Conservation (phyloP, 306 rosid genomes). For the Mimosa pudica region DNA sequence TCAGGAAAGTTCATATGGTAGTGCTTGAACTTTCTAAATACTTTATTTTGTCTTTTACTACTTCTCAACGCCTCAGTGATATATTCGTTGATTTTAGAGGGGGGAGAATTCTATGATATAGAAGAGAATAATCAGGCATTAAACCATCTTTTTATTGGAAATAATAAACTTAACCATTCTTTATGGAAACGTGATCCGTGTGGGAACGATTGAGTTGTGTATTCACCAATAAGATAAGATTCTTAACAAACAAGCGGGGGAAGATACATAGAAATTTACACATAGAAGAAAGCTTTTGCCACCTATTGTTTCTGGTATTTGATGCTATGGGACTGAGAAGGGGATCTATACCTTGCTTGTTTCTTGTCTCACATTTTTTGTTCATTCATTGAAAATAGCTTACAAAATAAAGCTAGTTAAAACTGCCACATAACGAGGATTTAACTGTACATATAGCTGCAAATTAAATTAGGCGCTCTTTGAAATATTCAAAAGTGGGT, state of each 20-base stretch:
- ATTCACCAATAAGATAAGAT: background rate
- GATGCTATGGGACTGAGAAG: background rate
- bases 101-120: background rate
- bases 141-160: background rate
- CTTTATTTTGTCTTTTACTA: background rate
- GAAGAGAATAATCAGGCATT: background rate
- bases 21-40: background rate
- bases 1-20: background rate
- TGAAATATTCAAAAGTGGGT: no score
- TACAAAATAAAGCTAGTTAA: background rate
- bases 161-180: no score
- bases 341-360: slow-evolving; percentile 57
- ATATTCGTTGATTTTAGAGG: background rate
- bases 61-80: background rate
- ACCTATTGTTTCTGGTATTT: no score
- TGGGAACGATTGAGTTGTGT: background rate
- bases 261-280: no score
- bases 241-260: background rate
- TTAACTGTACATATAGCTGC: background rate
- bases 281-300: no score
- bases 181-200: slow-evolving; percentile 23
- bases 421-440: slow-evolving; percentile 2
- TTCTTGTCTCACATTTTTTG: background rate
- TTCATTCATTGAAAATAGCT: background rate
- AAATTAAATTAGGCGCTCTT: no score